phyloP scores from a whole-genome alignment of 768 basidiomycete species.

The Lactifluus piperatus region DNA sequence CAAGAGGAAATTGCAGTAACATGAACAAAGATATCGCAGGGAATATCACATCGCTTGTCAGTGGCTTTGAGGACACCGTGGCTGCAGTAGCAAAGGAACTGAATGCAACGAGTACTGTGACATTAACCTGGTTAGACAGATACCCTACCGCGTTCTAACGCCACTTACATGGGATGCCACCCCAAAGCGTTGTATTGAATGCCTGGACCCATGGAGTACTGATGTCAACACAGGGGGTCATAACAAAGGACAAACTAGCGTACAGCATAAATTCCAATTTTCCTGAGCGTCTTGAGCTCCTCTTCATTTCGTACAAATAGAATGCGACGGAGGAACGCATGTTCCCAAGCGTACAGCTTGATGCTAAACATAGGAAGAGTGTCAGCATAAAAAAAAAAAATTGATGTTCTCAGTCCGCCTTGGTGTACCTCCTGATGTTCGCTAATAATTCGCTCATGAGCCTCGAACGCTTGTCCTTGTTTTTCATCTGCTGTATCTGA shows the following conservation, averaged over 20 bases:
- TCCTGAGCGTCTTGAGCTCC: constrained; percentile 73
- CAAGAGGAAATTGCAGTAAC: constrained; percentile 79
- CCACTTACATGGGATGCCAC: constrained; percentile 47
- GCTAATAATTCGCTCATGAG: constrained; percentile 90
- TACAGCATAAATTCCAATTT: constrained; percentile 71
- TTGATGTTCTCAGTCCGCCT: neutral
- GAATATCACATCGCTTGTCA: constrained; percentile 91
- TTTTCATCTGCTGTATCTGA: constrained; percentile 91
- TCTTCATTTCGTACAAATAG: constrained; percentile 72
- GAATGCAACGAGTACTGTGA: constrained; percentile 62
- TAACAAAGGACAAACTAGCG: constrained; percentile 21
- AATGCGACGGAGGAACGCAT: constrained; percentile 75
- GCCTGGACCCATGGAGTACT: constrained; percentile 31
- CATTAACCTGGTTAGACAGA: constrained; percentile 3
- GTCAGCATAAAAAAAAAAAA: neutral
- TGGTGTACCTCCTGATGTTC: constrained; percentile 71
- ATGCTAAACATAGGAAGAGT: constrained; percentile 40
- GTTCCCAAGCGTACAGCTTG: constrained; percentile 93
- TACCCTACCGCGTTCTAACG: neutral
- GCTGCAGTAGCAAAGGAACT: constrained; percentile 76
- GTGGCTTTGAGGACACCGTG: constrained; percentile 46
- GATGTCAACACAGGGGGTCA: neutral
- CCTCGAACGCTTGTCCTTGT: constrained; percentile 72
- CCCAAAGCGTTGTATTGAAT: constrained; percentile 55
- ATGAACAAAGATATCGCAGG: constrained; percentile 90